Base-by-base conservation (phyloP, 352 stramenopile genomes). In the Phytophthora chlamydospora region DNA sequence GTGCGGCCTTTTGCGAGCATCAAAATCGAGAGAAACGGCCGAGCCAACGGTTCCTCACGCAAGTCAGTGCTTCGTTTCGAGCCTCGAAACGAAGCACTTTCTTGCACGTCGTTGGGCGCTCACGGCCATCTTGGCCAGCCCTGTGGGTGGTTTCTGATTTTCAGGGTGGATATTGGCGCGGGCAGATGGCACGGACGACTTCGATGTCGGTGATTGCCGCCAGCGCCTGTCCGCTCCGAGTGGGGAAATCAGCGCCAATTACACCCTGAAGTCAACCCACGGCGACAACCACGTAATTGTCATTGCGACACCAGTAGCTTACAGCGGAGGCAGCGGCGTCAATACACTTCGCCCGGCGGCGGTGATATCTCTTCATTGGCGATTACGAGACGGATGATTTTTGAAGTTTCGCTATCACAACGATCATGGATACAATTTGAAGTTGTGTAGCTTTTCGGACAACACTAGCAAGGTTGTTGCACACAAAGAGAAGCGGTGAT, bases 261-360 rank as follows among this genome's bases (percentile, higher is more conserved):
- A 24, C 21, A 24, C 21, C 21, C 21, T n/a, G 21, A 24, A 59
- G 55, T 62, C 44, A 56, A 62, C 44, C 55, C 55, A 62, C 8
- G 10, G 11, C 43, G 6, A 16, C 13, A 55, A 41, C 43, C 54
- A 55, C 34, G 55, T 49, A 24, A 62, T 24, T 48, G 21, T 24
- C 21, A 24, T 24, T 43, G 38, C 38, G 21, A 19, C 17, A 29
- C 16, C 8, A 24, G 29, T 32, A 17, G 41, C 41, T 24, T 24
- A 3, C 21, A 24, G n/a, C n/a, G n/a, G n/a, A n/a, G 21, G 21
- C 21, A 24, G 21, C 21, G 21, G 21, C 21, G 21, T 24, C 21
- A 3, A 24, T 24, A 24, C 21, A 24, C 21, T 24, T 24, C 21
- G 21, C 21, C 21, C 21, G 21, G n/a, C 3, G 21, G 21, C 21